Evolutionary conservation across 345 rosid genomes (phyloP).

Genomic region (Eucalyptus rudis): DNA sequence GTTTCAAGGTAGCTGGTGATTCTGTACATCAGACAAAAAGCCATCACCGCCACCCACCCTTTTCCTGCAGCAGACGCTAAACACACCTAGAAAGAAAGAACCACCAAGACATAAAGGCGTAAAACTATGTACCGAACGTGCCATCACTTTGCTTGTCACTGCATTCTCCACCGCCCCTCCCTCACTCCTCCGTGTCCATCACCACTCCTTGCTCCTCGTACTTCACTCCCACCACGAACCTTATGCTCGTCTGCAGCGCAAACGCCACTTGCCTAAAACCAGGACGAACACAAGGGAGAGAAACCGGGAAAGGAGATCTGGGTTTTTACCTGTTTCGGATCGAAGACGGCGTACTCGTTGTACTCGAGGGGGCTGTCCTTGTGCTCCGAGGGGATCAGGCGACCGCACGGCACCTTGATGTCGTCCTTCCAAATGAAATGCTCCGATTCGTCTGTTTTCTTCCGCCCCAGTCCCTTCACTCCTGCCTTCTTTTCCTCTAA

Average conservation of each 20-base stretch:
- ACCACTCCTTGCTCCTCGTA: conserved; percentile 41
- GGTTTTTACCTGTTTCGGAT: conserved; percentile 47
- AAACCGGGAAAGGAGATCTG: not conserved
- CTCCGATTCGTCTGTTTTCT: conserved; percentile 62
- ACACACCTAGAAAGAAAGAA: not conserved
- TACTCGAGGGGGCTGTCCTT: conserved; percentile 61
- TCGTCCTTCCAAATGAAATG: conserved; percentile 49
- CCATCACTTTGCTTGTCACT: not conserved
- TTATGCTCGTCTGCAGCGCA: conserved; percentile 34
- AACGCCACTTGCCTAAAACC: too few species aligned
- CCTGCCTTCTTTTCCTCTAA: conserved; percentile 51
- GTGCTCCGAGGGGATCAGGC: conserved; percentile 41
- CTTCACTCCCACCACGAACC: conserved; percentile 64
- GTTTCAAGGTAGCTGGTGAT: not conserved
- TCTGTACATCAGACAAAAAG: not conserved
- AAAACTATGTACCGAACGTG: not conserved
- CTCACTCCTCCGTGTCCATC: conserved; percentile 12
- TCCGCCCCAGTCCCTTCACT: conserved; percentile 68
- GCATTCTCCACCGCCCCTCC: not conserved
- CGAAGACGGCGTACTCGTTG: conserved; percentile 73
- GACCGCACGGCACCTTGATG: conserved; percentile 70
- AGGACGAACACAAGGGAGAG: not conserved
- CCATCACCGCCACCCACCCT: not conserved
- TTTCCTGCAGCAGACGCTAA: not conserved
- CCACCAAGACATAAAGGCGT: not conserved